Conservation (phyloP, 2,329 filamentous ascomycete genomes). For the Xylaria polymorpha region DNA sequence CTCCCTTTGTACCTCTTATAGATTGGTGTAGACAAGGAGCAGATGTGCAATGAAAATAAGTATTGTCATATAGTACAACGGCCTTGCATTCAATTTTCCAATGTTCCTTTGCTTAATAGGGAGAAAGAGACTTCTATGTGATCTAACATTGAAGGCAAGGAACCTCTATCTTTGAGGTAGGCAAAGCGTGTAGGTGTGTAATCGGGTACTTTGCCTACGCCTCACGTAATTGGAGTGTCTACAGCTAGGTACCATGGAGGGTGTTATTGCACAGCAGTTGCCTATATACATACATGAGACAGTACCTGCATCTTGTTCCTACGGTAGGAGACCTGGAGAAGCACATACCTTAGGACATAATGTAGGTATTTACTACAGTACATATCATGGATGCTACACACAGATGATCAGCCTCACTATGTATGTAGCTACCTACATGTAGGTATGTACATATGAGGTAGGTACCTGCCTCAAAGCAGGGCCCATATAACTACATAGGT, state of each 20-base stretch:
- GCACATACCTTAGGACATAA: background rate
- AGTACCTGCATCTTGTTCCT: background rate
- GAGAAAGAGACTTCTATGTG: background rate
- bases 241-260: too few species aligned
- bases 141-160: background rate
- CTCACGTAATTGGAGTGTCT: too few species aligned
- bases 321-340: background rate
- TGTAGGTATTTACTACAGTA: too few species aligned
- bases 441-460: background rate
- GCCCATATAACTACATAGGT: background rate
- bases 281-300: background rate
- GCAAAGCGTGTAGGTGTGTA: too few species aligned
- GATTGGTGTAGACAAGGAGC: background rate
- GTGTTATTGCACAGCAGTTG: background rate
- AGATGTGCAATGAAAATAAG: background rate
- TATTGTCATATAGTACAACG: background rate
- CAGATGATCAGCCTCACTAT: background rate
- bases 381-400: background rate
- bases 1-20: conserved; percentile 2
- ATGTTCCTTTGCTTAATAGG: background rate
- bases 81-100: background rate
- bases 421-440: background rate
- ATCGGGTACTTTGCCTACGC: background rate
- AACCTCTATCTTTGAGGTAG: background rate
- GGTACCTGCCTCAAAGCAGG: background rate